A percentile compares a stretch with the other conserved stretches of the same genome.
Evolutionary conservation across 2,329 filamentous ascomycete genomes (phyloP).

Genomic region (Penicillium sp.): DNA sequence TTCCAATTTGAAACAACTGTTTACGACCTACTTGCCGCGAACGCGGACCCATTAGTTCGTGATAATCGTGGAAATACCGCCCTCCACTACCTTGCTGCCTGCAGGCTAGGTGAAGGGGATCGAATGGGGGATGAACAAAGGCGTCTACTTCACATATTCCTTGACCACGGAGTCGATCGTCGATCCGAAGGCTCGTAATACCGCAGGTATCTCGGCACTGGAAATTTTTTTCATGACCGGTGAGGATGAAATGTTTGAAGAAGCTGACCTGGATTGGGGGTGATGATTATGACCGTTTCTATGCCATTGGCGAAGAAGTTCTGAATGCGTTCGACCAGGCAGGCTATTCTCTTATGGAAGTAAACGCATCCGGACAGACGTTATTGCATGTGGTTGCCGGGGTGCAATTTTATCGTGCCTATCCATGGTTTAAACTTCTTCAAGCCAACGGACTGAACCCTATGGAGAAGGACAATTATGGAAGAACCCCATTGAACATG

Average conservation of each 20-base stretch:
- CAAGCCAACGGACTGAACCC: not conserved
- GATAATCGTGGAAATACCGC: slow-evolving; percentile 15
- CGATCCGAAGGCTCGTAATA: slow-evolving; percentile 1
- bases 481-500: not conserved
- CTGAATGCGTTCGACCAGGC: too few species aligned
- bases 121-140: slow-evolving; percentile 1
- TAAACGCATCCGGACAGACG: not conserved
- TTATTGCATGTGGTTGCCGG: slow-evolving; percentile 5
- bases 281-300: not conserved
- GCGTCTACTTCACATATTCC: not conserved
- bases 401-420: not conserved
- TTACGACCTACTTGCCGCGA: slow-evolving; percentile 1
- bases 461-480: not conserved
- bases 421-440: slow-evolving; percentile 1
- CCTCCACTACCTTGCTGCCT: slow-evolving; percentile 17
- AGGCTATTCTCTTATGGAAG: slow-evolving; percentile 1
- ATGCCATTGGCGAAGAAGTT: not conserved
- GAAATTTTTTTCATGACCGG: not conserved
- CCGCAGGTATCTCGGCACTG: not conserved
- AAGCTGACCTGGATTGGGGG: too few species aligned
- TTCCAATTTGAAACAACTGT: not conserved
- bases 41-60: slow-evolving; percentile 10
- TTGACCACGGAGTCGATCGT: not conserved
- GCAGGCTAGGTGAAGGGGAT: slow-evolving; percentile 1
- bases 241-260: not conserved